Evolutionary conservation across 805 yeast genomes (phyloP).

Genomic region (Phaffomyces thermotolerans): DNA sequence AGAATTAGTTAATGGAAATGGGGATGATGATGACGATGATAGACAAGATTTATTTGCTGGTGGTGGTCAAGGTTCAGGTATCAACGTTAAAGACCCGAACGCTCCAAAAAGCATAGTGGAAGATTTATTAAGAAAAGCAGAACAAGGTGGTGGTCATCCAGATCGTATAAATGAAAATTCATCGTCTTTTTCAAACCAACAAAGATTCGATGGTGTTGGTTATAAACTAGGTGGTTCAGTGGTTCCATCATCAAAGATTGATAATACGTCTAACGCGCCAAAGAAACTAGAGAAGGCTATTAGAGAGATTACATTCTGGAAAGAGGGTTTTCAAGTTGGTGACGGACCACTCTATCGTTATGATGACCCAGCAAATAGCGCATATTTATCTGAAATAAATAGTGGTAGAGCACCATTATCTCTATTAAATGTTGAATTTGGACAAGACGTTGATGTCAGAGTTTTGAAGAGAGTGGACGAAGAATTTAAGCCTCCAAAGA

Average conservation of each 20-base stretch:
- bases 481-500: conserved; percentile 66
- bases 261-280: conserved; percentile 27
- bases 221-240: conserved; percentile 32
- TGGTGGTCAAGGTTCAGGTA: conserved; percentile 64
- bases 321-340: conserved; percentile 91
- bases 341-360: conserved; percentile 82
- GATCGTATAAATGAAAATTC: conserved; percentile 26
- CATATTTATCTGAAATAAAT: conserved; percentile 70
- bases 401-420: conserved; percentile 88
- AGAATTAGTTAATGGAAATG: conserved; percentile 31
- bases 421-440: conserved; percentile 72
- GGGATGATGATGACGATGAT: conserved; percentile 40
- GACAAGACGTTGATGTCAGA: conserved; percentile 89
- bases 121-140: conserved; percentile 61
- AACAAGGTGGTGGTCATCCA: conserved; percentile 46
- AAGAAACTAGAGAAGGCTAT: conserved; percentile 44
- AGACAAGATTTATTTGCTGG: conserved; percentile 55
- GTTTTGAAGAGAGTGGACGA: conserved; percentile 80
- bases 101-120: conserved; percentile 38
- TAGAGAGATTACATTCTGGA: conserved; percentile 90
- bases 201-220: conserved; percentile 32
- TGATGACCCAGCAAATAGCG: conserved; percentile 86
- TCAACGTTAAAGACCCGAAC: conserved; percentile 70
- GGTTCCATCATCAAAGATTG: conserved; percentile 28
- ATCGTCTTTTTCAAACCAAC: conserved; percentile 24